Evolutionary conservation across 1,139 yeast species (phyloP), one percentile per base, ranked within the genome.

Genomic region (Kurtzmaniella quercitrusa): DNA sequence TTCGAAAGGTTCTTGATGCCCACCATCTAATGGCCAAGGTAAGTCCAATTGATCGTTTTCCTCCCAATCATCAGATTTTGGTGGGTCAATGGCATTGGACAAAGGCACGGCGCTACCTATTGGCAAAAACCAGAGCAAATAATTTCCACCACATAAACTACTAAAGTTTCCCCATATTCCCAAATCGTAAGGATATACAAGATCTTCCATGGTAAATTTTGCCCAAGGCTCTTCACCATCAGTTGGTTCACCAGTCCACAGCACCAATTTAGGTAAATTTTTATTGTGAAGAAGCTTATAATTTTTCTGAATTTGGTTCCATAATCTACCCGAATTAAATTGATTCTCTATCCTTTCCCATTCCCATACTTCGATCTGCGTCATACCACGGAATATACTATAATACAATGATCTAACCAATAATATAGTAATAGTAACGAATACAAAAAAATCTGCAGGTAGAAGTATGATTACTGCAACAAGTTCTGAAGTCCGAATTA

Each of bases 291-390:
- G 48, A 18, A 50, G 46, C 18, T 50, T 41, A 54, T 77, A 79
- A 53, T 81, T 82, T n/a, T 51, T 51, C 31, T 75, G 54, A 7
- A 82, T 69, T 44, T 67, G 75, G 8, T 56, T 49, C 82, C 86
- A 79, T 46, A 81, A 64, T 37, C 77, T 57, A 38, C 74, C 79
- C 1, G 75, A 71, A 41, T 65, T 71, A 47, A 83, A 74, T 51
- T 84, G 87, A 8, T 81, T 71, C 45, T 81, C 89, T 2, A 89
- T 68, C 48, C 98, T 73, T 51, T 93, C 98, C 65, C 75, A 66
- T 55, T 93, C 98, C 98, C 98, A 93, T 2, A 77, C 70, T 62
- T 93, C 98, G 46, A 93, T 91, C 60, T 89, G 95, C 2, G 98
- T 82, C 76, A 80, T 84, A n/a, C 97, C 96, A 36, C 70, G 68